Evolutionary conservation across 1,284 basidiomycete genomes (phyloP).

Genomic region (Trichosporon inkin): DNA sequence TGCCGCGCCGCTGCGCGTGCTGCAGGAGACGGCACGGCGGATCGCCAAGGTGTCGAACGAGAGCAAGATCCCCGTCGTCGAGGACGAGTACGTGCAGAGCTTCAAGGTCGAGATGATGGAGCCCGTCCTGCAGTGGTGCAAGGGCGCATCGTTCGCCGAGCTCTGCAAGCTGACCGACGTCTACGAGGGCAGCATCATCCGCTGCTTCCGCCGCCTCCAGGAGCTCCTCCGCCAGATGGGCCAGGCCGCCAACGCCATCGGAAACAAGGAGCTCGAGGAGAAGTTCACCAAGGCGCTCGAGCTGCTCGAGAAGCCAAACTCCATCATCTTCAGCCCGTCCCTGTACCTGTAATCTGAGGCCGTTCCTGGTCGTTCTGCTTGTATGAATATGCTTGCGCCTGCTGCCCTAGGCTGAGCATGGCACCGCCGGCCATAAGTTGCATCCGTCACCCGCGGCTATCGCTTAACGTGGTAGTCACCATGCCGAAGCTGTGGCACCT

Average conservation of each 20-base stretch:
- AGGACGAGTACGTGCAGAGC: slow-evolving; percentile 92
- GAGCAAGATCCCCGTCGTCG: slow-evolving; percentile 78
- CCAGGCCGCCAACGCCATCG: slow-evolving; percentile 90
- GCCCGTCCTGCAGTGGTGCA: slow-evolving; percentile 93
- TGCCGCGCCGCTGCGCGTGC: slow-evolving; percentile 80
- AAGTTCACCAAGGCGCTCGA: slow-evolving; percentile 84
- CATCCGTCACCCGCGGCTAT: too few relatives aligned
- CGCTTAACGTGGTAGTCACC: too few relatives aligned
- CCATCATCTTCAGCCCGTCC: slow-evolving; percentile 82
- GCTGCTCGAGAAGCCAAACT: slow-evolving; percentile 85
- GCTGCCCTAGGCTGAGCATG: too few relatives aligned
- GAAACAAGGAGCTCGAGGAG: slow-evolving; percentile 84
- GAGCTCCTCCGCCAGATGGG: slow-evolving; percentile 95
- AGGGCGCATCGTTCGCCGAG: slow-evolving; percentile 91
- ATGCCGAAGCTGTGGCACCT: too few relatives aligned
- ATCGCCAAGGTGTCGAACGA: slow-evolving; percentile 96
- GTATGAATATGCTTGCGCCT: too few relatives aligned
- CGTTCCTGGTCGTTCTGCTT: not conserved
- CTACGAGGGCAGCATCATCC: slow-evolving; percentile 91
- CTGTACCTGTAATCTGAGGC: slow-evolving; percentile 15
- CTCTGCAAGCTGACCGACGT: slow-evolving; percentile 94
- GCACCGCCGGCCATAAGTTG: too few relatives aligned
- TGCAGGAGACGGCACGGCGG: slow-evolving; percentile 91
- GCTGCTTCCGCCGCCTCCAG: slow-evolving; percentile 87
- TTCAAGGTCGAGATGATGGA: slow-evolving; percentile 99